A percentile compares a stretch with the other conserved stretches of the same genome.
phyloP scores from a whole-genome alignment of 768 basidiomycete species.

The Lyophyllum semitale region DNA sequence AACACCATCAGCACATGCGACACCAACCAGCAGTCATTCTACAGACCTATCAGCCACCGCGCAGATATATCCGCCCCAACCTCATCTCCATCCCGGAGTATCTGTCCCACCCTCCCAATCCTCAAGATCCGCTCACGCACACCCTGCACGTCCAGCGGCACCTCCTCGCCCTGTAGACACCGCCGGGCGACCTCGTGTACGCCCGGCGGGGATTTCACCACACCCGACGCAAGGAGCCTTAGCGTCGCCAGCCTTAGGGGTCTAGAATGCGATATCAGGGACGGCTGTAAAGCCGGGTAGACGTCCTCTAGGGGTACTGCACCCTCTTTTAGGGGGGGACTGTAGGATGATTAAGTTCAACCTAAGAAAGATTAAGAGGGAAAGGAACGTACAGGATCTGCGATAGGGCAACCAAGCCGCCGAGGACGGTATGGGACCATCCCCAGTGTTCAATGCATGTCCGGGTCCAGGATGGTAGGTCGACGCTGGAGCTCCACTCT shows the following conservation, averaged over 20 bases:
- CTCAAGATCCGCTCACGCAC: constrained; percentile 83
- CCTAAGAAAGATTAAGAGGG: too few species aligned
- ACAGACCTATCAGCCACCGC: constrained; percentile 73
- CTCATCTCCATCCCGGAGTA: constrained; percentile 56
- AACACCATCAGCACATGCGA: too few species aligned
- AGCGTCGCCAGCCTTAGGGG: constrained; percentile 64
- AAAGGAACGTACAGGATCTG: constrained; percentile 43
- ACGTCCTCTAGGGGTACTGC: constrained; percentile 45
- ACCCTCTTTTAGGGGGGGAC: constrained; percentile 23
- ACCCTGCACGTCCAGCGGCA: constrained; percentile 75
- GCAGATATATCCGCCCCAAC: constrained; percentile 63
- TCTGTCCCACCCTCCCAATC: constrained; percentile 70
- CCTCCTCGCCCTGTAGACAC: constrained; percentile 81
- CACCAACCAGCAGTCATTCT: too few species aligned
- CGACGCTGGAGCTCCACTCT: constrained; percentile 50
- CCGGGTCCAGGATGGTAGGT: constrained; percentile 51
- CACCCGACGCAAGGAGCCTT: constrained; percentile 57
- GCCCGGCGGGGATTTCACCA: constrained; percentile 44
- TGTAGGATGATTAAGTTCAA: too few species aligned
- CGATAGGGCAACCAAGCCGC: constrained; percentile 51
- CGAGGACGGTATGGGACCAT: constrained; percentile 57
- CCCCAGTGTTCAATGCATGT: constrained; percentile 52
- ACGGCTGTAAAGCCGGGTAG: constrained; percentile 51
- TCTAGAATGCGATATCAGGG: constrained; percentile 75
- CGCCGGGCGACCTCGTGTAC: constrained; percentile 57